Evolutionary conservation across 495 filamentous ascomycete species (phyloP).

Genomic region (Neurospora discreta): DNA sequence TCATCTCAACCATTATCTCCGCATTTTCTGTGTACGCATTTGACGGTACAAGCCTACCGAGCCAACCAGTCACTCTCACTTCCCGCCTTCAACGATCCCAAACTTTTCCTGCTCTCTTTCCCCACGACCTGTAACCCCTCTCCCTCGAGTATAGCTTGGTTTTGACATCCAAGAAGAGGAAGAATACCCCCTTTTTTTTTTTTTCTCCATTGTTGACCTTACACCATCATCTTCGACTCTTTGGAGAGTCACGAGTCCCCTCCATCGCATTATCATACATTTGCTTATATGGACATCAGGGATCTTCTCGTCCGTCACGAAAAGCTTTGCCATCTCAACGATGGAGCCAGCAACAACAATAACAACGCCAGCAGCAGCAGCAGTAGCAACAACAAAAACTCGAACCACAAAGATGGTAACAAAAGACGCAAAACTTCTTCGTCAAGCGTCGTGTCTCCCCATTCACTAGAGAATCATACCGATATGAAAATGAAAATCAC

Average conservation of each 20-base stretch:
- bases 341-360: slow-evolving; percentile 19
- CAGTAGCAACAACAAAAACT: slow-evolving; percentile 23
- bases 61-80: slow-evolving; percentile 3
- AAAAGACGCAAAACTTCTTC: slow-evolving; percentile 36
- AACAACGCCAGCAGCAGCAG: slow-evolving; percentile 27
- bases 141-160: neutral
- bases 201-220: neutral
- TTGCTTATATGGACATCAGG: slow-evolving; percentile 49
- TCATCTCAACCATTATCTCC: neutral
- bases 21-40: slow-evolving; percentile 1
- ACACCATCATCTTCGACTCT: neutral
- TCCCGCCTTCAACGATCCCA: slow-evolving; percentile 3
- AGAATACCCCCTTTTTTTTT: too few species aligned
- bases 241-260: neutral
- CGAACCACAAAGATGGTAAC: slow-evolving; percentile 33
- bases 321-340: slow-evolving; percentile 60
- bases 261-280: slow-evolving; percentile 8
- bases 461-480: slow-evolving; percentile 27
- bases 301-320: slow-evolving; percentile 63
- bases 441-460: slow-evolving; percentile 24
- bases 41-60: neutral
- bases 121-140: neutral
- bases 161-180: neutral
- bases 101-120: slow-evolving; percentile 4
- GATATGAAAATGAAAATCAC: slow-evolving; percentile 36